phyloP scores from a whole-genome alignment of 805 yeast genomes.

The Suhomyces xylopsoci region DNA sequence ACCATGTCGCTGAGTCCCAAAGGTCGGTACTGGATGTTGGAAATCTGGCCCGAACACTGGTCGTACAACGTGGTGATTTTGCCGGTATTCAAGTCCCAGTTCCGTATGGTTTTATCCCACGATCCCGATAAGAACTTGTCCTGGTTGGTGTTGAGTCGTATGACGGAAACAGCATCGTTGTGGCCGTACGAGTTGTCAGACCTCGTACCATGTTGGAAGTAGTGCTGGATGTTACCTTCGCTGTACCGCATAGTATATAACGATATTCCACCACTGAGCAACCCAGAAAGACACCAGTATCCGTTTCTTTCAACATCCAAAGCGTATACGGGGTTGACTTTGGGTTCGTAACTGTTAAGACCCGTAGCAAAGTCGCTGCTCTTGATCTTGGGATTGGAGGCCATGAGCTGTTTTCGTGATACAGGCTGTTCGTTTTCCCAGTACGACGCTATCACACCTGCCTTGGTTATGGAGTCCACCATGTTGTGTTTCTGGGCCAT shows the following conservation, averaged over 20 bases:
- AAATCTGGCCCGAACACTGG: constrained; percentile 73
- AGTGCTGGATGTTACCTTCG: constrained; percentile 80
- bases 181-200: constrained; percentile 47
- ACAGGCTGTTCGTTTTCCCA: constrained; percentile 97
- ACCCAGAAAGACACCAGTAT: constrained; percentile 80
- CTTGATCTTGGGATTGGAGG: constrained; percentile 37
- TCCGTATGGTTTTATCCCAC: constrained; percentile 80
- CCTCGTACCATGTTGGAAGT: constrained; percentile 46
- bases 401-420: constrained; percentile 39
- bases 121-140: constrained; percentile 71
- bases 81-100: constrained; percentile 88
- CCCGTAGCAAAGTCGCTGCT: constrained; percentile 35
- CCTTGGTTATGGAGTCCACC: constrained; percentile 80
- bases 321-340: constrained; percentile 81
- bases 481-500: constrained; percentile 87
- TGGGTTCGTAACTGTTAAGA: constrained; percentile 50
- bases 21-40: constrained; percentile 72
- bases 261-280: constrained; percentile 80
- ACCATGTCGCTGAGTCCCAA: constrained; percentile 45
- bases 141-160: constrained; percentile 61
- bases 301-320: constrained; percentile 81
- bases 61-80: constrained; percentile 43
- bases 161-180: constrained; percentile 68
- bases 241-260: constrained; percentile 77
- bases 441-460: constrained; percentile 78